Evolutionary conservation across 73 alveolate species (phyloP), one percentile per base, ranked within the genome.

Genomic region (Paramecium primaurelia): DNA sequence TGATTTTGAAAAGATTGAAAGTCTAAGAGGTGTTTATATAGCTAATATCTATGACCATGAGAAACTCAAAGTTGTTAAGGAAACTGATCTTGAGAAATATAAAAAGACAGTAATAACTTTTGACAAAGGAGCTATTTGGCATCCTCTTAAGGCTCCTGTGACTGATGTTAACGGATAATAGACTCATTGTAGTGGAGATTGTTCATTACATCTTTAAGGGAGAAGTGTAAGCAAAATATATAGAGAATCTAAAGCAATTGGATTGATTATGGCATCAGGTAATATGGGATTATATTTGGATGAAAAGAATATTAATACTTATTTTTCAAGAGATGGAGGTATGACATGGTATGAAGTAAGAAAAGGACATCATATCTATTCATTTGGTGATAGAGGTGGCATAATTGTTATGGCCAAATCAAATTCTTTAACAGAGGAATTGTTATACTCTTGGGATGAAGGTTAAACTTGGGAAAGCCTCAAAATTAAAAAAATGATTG

Each of bases 351-450:
- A 44, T 12, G 99, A 97, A 80, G 91, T 96, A 8, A 86, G 34
- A 77, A 95, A 97, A 77, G 99, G 99, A n/a, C 93, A 96, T 14
- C 95, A 90, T 90, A 95, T 97, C 51, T 96, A 94, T 84, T 99
- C 96, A 86, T 89, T 96, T 16, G 99, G 99, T 6, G 99, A 98
- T 93, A 99, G 97, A 86, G 99, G 99, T 14, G 99, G 99, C 18
- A 89, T 98, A 40, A 95, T 98, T 4, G 99, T 97, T 58, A 95
- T 97, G 97, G 99, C 99, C 1, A 93, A 92, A 37, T 93, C 94
- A 87, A 84, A 92, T 44, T 83, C 90, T 54, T 90, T 96, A 40
- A 95, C 99, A 1, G 95, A 94, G 20, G 92, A 92, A 49, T 95
- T 98, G 51, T 88, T 84, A 11, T 95, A 92, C 92, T 86, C 95